Base-by-base conservation (phyloP, 306 rosid species). In the Crotalaria pallida region DNA sequence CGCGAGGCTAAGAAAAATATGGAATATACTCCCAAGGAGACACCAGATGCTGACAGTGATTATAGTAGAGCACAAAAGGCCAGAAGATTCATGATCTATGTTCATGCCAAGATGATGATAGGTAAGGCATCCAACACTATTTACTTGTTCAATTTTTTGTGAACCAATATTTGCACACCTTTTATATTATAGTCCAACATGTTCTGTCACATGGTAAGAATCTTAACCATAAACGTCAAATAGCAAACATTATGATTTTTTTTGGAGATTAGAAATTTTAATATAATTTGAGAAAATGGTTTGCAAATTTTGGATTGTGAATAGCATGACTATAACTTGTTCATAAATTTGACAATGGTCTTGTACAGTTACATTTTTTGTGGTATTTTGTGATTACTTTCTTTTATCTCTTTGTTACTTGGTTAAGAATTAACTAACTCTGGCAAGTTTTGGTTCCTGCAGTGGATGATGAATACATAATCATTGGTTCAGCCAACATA, bases 21-120 rank as follows among this genome's bases (percentile, higher is more conserved):
- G 3, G 96, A 87, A 53, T 81, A 82, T 75, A 22, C 18, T 21
- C 92, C 97, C 63, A 33, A 77, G 0, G 89, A 87, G 34, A 55
- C 55, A 74, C 96, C 95, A 50, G 88, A 88, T 11, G 84, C 81
- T 9, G 65, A 72, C 52, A 85, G 82, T 41, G 87, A 90, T 69
- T 90, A 90, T 36, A 71, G 50, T 24, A 77, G 84, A 72, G 92
- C 92, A 69, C 97, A 94, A 33, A 38, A 72, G 49, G 24, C 79
- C 7, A 47, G 82, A 23, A 34, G 82, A 40, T 94, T 94, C 88
- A 90, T 94, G 97, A 94, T 94, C 67, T 90, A 90, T 38, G 96
- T 94, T 84, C 97, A 94, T 78, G 81, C 97, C n/a, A 90, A 94
- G 81, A 85, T 90, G 98, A 90, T 94, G 96, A 94, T 94, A 79